Conservation (phyloP, 495 filamentous ascomycete species). For the Trichodelitschia bisporula region DNA sequence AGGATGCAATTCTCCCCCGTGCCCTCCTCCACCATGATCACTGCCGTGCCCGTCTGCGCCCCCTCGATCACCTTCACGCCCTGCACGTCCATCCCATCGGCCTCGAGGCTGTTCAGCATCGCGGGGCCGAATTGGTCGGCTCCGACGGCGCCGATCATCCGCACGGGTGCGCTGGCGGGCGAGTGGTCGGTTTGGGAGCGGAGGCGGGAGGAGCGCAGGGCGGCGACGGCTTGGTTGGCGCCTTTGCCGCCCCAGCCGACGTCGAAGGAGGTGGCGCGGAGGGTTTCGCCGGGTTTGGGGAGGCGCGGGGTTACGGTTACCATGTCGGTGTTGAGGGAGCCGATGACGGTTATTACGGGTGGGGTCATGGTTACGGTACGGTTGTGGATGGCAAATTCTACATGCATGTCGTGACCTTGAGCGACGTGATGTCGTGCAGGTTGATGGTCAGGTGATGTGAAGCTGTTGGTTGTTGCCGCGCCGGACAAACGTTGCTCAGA, state of each 20-base stretch:
- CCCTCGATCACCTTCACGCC: constrained; percentile 24
- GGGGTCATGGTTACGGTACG: no score
- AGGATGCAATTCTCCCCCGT: constrained; percentile 76
- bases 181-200: constrained; percentile 10
- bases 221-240: constrained; percentile 83
- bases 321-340: constrained; percentile 85
- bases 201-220: constrained; percentile 33
- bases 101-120: constrained; percentile 18
- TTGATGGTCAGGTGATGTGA: no score
- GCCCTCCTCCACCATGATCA: constrained; percentile 62
- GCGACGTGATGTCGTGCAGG: no score
- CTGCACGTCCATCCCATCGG: constrained; percentile 34
- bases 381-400: no score
- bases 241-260: constrained; percentile 81
- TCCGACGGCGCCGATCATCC: constrained; percentile 72
- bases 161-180: constrained; percentile 24
- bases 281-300: constrained; percentile 63
- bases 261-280: constrained; percentile 53
- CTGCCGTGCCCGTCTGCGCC: constrained; percentile 50
- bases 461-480: no score
- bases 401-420: no score
- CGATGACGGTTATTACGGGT: constrained; percentile 71
- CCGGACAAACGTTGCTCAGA: neutral
- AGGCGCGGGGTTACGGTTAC: constrained; percentile 66
- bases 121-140: constrained; percentile 33